Conservation (phyloP, 441 rosid species). For the Melastoma candidum region DNA sequence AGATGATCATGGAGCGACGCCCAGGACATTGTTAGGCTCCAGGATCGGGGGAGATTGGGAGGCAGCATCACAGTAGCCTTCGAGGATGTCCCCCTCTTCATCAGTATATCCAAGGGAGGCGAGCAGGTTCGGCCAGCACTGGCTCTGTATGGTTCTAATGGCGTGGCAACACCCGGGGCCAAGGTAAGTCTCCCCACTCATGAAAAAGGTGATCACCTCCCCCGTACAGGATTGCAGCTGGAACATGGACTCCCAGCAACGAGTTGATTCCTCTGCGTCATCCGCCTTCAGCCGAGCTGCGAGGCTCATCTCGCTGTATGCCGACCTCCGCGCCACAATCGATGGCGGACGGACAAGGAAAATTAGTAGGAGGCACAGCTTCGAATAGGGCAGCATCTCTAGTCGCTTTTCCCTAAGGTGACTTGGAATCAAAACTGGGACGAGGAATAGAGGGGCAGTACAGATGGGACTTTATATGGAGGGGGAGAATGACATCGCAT, state of each 20-base stretch:
- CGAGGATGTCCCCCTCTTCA: conserved; percentile 12
- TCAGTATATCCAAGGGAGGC: conserved; percentile 10
- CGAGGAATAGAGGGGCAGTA: too few species aligned
- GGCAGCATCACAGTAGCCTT: conserved; percentile 11
- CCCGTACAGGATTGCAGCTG: conserved; percentile 16
- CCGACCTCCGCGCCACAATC: too few species aligned
- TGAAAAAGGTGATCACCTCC: conserved; percentile 16
- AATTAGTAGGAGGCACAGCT: too few species aligned
- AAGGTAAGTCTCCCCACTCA: conserved; percentile 16
- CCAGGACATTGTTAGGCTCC: too few species aligned
- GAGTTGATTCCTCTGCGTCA: neutral
- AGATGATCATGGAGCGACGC: too few species aligned
- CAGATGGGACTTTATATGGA: too few species aligned
- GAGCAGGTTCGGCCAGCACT: conserved; percentile 14
- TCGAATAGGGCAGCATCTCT: too few species aligned
- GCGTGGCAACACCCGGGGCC: conserved; percentile 16
- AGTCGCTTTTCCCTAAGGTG: too few species aligned
- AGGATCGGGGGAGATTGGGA: too few species aligned
- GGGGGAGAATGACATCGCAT: too few species aligned
- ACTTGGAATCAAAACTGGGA: too few species aligned
- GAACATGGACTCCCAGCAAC: conserved; percentile 17
- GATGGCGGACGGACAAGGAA: too few species aligned
- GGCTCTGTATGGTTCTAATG: conserved; percentile 6
- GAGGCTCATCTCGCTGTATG: neutral
- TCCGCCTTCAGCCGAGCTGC: conserved; percentile 7